These are phyloP conservation scores for Pestalotiopsis sp. DNA, from an alignment of 2,329 filamentous ascomycete genomes.

Conservation along the genomic window DNA sequence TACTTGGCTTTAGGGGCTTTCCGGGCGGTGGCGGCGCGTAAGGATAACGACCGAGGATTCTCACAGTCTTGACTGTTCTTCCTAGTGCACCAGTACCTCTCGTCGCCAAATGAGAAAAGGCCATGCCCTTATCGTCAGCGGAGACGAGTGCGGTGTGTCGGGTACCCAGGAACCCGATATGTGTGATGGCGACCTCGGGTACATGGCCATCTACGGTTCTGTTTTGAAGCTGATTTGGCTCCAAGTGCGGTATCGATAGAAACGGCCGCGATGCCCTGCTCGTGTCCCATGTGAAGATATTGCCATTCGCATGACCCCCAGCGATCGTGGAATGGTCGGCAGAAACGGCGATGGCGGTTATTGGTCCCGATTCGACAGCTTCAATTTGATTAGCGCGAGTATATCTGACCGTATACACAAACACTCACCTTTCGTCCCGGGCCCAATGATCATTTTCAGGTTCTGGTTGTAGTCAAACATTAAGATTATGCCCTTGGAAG, in stretches of 20 bases:
- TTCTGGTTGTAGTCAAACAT: constrained; percentile 98
- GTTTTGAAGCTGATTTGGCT: constrained; percentile 64
- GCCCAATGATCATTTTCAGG: constrained; percentile 89
- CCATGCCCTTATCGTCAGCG: constrained; percentile 94
- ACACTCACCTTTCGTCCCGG: constrained; percentile 79
- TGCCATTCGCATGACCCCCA: constrained; percentile 84
- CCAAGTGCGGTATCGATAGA: constrained; percentile 79
- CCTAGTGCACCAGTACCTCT: constrained; percentile 86
- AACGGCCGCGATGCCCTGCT: constrained; percentile 82
- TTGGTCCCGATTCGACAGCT: constrained; percentile 88
- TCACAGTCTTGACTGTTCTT: constrained; percentile 82
- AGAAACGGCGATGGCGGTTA: constrained; percentile 87
- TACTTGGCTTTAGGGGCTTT: constrained; percentile 84
- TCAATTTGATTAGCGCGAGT: constrained; percentile 31
- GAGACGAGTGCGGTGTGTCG: constrained; percentile 94
- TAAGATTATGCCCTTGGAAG: constrained; percentile 90
- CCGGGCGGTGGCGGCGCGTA: constrained; percentile 63
- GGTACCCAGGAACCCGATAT: constrained; percentile 93
- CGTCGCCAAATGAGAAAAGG: constrained; percentile 94
- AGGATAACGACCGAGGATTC: constrained; percentile 91
- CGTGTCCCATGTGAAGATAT: constrained; percentile 97
- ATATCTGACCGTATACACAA: background rate
- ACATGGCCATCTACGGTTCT: constrained; percentile 82
- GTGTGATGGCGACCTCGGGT: constrained; percentile 75
- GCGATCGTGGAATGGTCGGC: constrained; percentile 93